These are phyloP conservation scores for Trifolium subterraneum DNA, from an alignment of 306 rosid genomes.

Conservation along the genomic window DNA sequence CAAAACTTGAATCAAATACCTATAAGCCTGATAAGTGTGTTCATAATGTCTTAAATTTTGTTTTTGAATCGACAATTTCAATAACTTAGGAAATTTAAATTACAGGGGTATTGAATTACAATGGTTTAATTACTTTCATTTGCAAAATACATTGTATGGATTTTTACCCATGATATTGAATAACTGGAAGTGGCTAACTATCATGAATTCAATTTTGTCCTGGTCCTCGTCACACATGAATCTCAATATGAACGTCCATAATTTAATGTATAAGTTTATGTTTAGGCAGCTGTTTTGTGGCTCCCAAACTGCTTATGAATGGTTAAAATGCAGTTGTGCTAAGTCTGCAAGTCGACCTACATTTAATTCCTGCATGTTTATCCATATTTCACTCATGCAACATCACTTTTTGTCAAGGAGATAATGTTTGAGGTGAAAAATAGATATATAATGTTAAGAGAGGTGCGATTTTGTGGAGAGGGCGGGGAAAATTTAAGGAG, in stretches of 20 bases:
- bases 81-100: neutral
- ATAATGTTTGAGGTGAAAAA: no score
- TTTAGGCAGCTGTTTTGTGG: neutral
- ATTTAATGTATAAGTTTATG: neutral
- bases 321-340: neutral
- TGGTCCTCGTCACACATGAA: neutral
- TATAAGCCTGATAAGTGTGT: neutral
- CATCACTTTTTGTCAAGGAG: no score
- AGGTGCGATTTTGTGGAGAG: neutral
- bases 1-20: neutral
- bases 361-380: neutral
- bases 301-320: neutral
- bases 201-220: neutral
- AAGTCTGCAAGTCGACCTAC: neutral
- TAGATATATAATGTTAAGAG: no score
- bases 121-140: neutral
- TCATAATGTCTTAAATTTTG: neutral
- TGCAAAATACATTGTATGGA: neutral
- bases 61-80: neutral
- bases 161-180: neutral
- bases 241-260: neutral
- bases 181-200: neutral
- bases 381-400: neutral
- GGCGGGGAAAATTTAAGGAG: neutral
- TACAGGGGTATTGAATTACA: constrained; percentile 1